Percentiles rank a stretch among this genome's conserved stretches.
Evolutionary conservation across 306 rosid species (phyloP).

Genomic region (Cicer judaicum): DNA sequence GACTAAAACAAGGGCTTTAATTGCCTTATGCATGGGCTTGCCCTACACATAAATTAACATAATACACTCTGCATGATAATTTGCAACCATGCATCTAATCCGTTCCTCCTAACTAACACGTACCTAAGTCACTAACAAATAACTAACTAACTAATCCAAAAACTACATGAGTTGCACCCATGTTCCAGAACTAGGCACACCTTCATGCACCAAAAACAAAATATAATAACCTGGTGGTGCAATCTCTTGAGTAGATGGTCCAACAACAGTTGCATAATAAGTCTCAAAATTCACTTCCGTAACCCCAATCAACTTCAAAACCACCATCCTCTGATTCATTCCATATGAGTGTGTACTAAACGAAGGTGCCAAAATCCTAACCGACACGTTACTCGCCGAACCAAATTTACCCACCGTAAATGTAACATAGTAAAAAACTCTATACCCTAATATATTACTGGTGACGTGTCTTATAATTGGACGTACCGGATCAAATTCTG

Average conservation of each 20-base stretch:
- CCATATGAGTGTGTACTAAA: slow-evolving; percentile 71
- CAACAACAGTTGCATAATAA: slow-evolving; percentile 53
- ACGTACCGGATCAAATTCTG: slow-evolving; percentile 36
- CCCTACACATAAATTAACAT: no score
- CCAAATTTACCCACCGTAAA: slow-evolving; percentile 45
- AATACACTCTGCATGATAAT: no score
- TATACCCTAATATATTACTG: slow-evolving; percentile 45
- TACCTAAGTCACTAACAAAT: no score
- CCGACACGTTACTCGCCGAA: slow-evolving; percentile 49
- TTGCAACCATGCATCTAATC: no score
- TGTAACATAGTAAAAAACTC: slow-evolving; percentile 37
- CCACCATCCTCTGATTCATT: slow-evolving; percentile 83
- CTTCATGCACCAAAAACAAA: slow-evolving; percentile 67
- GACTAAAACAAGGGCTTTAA: no score
- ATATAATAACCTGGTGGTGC: slow-evolving; percentile 76
- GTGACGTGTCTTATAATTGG: slow-evolving; percentile 48
- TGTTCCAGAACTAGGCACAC: slow-evolving; percentile 61
- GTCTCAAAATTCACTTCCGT: neutral
- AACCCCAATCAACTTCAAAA: slow-evolving; percentile 50
- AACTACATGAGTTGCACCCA: slow-evolving; percentile 64
- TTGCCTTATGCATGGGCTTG: no score
- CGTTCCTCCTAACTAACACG: no score
- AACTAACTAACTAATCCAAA: no score
- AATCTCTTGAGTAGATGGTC: slow-evolving; percentile 62
- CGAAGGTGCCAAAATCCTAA: slow-evolving; percentile 68